Conservation (phyloP, 768 basidiomycete species). For the Epithele typhae region DNA sequence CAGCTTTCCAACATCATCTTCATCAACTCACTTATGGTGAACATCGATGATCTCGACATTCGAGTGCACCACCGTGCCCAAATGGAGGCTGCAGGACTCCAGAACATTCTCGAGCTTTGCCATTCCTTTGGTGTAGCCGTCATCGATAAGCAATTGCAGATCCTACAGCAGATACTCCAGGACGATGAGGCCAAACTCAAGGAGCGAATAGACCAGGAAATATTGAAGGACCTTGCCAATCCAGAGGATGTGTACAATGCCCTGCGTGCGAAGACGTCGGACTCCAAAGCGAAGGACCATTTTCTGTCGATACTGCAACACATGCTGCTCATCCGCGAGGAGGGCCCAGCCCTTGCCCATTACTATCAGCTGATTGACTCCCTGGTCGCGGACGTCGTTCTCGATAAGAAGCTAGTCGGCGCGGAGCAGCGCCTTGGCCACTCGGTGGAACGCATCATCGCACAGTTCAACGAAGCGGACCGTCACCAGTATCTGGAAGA, state of each 20-base stretch:
- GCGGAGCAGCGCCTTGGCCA: constrained; percentile 84
- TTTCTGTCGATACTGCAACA: constrained; percentile 95
- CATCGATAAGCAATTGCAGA: constrained; percentile 63
- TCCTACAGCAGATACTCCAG: constrained; percentile 57
- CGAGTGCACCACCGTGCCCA: constrained; percentile 83
- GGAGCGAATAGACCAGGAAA: constrained; percentile 70
- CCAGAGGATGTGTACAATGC: constrained; percentile 87
- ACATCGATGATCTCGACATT: constrained; percentile 73
- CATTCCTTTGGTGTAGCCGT: constrained; percentile 56
- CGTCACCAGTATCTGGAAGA: constrained; percentile 72
- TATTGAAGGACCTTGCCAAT: constrained; percentile 71
- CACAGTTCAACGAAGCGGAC: constrained; percentile 88
- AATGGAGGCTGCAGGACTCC: constrained; percentile 86
- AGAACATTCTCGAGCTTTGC: constrained; percentile 66
- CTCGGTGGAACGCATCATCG: constrained; percentile 84
- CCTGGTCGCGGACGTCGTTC: constrained; percentile 84
- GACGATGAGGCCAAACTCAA: constrained; percentile 72
- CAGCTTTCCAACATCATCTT: constrained; percentile 71
- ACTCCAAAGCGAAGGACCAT: constrained; percentile 75
- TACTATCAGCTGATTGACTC: constrained; percentile 92
- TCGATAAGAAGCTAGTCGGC: constrained; percentile 85
- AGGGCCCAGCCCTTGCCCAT: constrained; percentile 77
- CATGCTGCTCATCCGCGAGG: constrained; percentile 83
- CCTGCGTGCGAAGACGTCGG: constrained; percentile 70
- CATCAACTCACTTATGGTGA: constrained; percentile 60